A percentile compares a stretch with the other conserved stretches of the same genome.
Evolutionary conservation across 306 rosid genomes (phyloP).

Genomic region (Gleditsia sinensis): DNA sequence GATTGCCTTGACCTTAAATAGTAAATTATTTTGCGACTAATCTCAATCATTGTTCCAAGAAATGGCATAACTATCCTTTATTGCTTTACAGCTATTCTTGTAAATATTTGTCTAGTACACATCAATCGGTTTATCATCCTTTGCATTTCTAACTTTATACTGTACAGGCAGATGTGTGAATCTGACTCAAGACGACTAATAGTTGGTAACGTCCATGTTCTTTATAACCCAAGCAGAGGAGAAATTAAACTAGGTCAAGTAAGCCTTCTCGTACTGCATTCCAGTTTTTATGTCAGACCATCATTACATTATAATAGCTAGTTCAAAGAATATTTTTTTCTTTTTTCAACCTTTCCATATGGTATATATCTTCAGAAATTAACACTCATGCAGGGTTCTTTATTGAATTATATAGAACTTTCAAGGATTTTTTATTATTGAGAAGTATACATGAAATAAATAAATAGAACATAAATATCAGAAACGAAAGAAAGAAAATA

Average conservation of each 20-base stretch:
- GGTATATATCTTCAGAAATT: not conserved
- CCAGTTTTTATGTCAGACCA: not conserved
- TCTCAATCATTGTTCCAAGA: not conserved
- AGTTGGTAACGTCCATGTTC: conserved; percentile 85
- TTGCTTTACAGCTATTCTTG: not conserved
- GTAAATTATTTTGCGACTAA: not conserved
- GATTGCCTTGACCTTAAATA: not conserved
- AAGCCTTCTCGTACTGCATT: conserved; percentile 32
- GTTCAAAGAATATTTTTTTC: not conserved
- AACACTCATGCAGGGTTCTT: conserved; percentile 12
- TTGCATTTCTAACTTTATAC: conserved; percentile 55
- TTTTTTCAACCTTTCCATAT: not conserved
- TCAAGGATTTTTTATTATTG: not conserved
- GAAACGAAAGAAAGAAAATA: not conserved
- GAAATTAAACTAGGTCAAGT: conserved; percentile 92
- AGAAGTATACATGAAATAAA: conserved; percentile 1
- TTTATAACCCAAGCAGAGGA: conserved; percentile 83
- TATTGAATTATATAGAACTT: not conserved
- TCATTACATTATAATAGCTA: conserved; percentile 4
- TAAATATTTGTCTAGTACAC: conserved; percentile 14
- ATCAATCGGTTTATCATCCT: conserved; percentile 33
- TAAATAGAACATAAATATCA: not conserved
- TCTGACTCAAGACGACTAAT: conserved; percentile 67
- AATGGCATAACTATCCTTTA: not conserved
- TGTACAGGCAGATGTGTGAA: conserved; percentile 81